phyloP scores from a whole-genome alignment of 805 yeast species.

The Teunomyces tritomae region DNA sequence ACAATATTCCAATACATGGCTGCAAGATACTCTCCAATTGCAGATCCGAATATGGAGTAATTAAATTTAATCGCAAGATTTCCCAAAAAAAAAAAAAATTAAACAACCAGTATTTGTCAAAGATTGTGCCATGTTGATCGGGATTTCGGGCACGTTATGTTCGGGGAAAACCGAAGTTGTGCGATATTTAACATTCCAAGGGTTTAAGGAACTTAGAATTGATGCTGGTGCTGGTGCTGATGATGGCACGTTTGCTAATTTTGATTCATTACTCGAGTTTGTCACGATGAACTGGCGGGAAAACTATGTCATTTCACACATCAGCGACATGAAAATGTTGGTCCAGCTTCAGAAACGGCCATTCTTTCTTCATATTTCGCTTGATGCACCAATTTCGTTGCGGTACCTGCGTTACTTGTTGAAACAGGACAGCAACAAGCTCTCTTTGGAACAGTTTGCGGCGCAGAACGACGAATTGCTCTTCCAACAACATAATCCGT shows the following conservation, averaged over 20 bases:
- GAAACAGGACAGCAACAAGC: constrained; percentile 11
- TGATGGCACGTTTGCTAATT: constrained; percentile 29
- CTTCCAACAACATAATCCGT: constrained; percentile 46
- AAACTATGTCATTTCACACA: constrained; percentile 56
- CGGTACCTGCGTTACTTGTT: constrained; percentile 40
- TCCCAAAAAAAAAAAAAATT: background rate
- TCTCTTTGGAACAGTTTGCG: constrained; percentile 37
- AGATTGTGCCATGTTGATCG: constrained; percentile 55
- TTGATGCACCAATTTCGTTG: constrained; percentile 66
- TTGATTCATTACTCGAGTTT: constrained; percentile 50
- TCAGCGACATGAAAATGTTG: constrained; percentile 43
- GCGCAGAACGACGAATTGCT: constrained; percentile 34
- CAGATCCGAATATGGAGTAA: no score
- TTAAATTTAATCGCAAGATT: no score
- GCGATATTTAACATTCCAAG: constrained; percentile 52
- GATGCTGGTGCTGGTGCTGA: constrained; percentile 2
- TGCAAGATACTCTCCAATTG: background rate
- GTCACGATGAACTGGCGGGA: constrained; percentile 68
- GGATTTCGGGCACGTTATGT: constrained; percentile 66
- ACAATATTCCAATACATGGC: background rate
- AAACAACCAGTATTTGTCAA: background rate
- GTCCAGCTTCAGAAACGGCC: constrained; percentile 63
- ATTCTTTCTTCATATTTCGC: constrained; percentile 73
- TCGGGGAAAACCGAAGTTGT: constrained; percentile 69
- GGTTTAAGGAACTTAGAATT: constrained; percentile 40